phyloP scores from a whole-genome alignment of 2,329 filamentous ascomycete species.

The Pseudogymnoascus sp. region DNA sequence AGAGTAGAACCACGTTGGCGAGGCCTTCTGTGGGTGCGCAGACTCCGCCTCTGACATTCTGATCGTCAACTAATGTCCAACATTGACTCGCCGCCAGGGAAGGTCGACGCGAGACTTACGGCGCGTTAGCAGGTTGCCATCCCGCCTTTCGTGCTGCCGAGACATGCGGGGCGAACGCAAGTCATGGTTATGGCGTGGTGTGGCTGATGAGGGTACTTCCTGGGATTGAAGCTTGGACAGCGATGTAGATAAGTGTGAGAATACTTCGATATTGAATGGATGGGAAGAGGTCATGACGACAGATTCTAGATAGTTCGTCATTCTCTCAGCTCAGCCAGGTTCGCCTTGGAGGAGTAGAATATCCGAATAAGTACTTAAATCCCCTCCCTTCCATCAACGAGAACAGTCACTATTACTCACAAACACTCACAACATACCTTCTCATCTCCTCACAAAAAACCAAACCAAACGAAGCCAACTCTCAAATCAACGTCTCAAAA shows the following conservation, averaged over 20 bases:
- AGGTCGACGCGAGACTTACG: not conserved
- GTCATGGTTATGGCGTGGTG: not conserved
- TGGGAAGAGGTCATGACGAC: not conserved
- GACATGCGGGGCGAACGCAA: not conserved
- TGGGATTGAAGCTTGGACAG: constrained; percentile 1
- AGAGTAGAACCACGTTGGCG: not conserved
- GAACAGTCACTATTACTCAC: not conserved
- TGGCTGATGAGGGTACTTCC: not conserved
- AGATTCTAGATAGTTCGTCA: not conserved
- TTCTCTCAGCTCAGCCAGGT: not conserved
- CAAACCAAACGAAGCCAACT: not conserved
- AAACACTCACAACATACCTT: not conserved
- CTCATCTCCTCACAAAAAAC: not conserved
- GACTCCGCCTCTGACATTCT: not conserved
- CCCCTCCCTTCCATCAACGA: not conserved
- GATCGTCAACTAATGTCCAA: not conserved
- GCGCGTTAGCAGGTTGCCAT: constrained; percentile 1
- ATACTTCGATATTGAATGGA: not conserved
- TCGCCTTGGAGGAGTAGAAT: not conserved
- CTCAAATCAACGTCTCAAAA: constrained; percentile 8
- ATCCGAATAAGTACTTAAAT: not conserved
- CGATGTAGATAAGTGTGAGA: not conserved
- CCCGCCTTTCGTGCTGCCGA: constrained; percentile 2
- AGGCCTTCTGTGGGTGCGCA: not conserved
- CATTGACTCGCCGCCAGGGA: not conserved